Percentiles rank a stretch among this genome's conserved stretches.
Evolutionary conservation across 2,329 filamentous ascomycete genomes (phyloP).

Genomic region (Diaporthe citri): DNA sequence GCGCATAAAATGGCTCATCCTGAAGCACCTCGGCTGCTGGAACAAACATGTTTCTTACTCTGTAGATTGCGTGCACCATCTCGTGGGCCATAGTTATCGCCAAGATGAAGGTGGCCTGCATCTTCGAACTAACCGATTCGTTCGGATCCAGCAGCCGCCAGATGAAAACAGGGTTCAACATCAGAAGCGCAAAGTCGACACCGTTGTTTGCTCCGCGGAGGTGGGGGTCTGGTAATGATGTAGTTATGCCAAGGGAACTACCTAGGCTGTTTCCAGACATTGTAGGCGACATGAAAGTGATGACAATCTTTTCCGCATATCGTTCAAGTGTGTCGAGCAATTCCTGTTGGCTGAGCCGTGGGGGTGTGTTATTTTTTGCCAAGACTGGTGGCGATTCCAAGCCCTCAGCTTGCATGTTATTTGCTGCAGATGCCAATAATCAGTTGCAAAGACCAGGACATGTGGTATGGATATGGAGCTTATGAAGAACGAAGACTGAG

Average conservation of each 20-base stretch:
- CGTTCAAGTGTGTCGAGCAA: not conserved
- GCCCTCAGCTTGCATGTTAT: not conserved
- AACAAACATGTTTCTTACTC: not conserved
- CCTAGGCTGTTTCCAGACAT: not conserved
- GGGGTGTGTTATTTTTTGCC: not conserved
- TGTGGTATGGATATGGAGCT: not conserved
- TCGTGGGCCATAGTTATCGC: not conserved
- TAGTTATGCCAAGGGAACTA: not conserved
- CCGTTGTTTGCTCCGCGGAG: not conserved
- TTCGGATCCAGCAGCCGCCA: not conserved
- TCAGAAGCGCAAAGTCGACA: not conserved
- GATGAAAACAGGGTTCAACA: not conserved
- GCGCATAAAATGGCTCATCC: conserved; percentile 7
- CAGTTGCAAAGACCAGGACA: not conserved
- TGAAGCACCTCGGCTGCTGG: not conserved
- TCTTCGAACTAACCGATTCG: not conserved
- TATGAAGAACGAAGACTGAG: not conserved
- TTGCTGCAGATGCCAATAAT: not conserved
- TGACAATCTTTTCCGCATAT: not conserved
- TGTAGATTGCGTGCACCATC: not conserved
- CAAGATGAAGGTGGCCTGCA: not conserved
- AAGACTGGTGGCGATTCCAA: not conserved
- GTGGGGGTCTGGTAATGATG: not conserved
- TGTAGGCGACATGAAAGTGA: not conserved
- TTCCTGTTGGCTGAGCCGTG: not conserved